phyloP scores from a whole-genome alignment of 176 grass and related monocot species.

The Carex cristatella region DNA sequence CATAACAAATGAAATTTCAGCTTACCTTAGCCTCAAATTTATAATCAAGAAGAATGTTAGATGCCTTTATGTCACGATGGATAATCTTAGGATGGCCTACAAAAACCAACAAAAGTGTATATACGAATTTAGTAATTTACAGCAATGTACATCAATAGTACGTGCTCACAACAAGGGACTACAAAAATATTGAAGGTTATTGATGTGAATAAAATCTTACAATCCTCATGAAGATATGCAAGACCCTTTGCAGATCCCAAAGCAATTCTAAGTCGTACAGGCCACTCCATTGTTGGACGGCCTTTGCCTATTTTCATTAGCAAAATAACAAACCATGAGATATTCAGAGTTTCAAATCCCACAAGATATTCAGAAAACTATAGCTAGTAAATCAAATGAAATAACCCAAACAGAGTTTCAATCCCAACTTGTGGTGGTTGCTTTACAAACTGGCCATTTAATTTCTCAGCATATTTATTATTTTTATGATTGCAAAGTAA shows the following conservation, averaged over 20 bases:
- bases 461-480: neutral
- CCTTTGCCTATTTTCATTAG: slow-evolving; percentile 47
- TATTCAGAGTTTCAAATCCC: neutral
- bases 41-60: slow-evolving; percentile 91
- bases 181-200: neutral
- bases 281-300: slow-evolving; percentile 64
- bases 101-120: slow-evolving; percentile 18
- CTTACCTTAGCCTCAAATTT: slow-evolving; percentile 87
- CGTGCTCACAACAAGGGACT: neutral
- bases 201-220: slow-evolving; percentile 42
- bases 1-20: slow-evolving; percentile 19
- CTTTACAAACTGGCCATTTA: neutral
- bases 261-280: slow-evolving; percentile 68
- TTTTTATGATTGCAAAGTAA: neutral
- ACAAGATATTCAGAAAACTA: neutral
- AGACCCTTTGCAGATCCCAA: slow-evolving; percentile 87
- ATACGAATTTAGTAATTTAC: neutral
- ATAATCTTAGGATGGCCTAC: slow-evolving; percentile 90
- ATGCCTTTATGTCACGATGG: slow-evolving; percentile 83
- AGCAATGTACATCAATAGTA: neutral
- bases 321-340: slow-evolving; percentile 8
- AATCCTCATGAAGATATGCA: slow-evolving; percentile 88
- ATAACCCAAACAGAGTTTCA: neutral
- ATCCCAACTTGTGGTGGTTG: neutral
- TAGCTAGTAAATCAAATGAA: neutral